These are phyloP conservation scores for Baudoinia panamericana DNA, from an alignment of 495 filamentous ascomycete species.

Conservation along the genomic window DNA sequence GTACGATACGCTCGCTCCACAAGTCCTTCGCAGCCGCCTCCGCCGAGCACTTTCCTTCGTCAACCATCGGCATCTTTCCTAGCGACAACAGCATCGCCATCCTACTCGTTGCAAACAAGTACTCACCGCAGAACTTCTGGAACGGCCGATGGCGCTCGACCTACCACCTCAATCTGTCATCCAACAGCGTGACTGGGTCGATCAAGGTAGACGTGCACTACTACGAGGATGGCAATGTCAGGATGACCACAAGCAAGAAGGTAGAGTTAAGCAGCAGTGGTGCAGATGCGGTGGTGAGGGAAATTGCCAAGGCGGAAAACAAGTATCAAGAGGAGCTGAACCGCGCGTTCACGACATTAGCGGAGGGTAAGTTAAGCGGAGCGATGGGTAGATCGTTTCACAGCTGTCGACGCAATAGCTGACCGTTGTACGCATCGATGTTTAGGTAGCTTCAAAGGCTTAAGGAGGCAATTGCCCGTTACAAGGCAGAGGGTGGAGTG, in stretches of 20 bases:
- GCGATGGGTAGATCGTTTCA: too few species aligned
- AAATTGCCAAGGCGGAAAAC: slow-evolving; percentile 68
- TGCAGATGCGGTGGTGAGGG: slow-evolving; percentile 54
- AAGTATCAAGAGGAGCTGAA: slow-evolving; percentile 96
- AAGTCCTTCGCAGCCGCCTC: slow-evolving; percentile 67
- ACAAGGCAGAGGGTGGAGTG: slow-evolving; percentile 98
- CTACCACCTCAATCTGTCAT: slow-evolving; percentile 61
- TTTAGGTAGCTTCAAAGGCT: slow-evolving; percentile 81
- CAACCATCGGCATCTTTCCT: slow-evolving; percentile 68
- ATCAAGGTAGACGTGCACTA: slow-evolving; percentile 92
- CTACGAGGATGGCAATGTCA: slow-evolving; percentile 98
- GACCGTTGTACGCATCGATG: too few species aligned
- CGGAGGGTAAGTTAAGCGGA: too few species aligned
- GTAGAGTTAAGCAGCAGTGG: slow-evolving; percentile 45
- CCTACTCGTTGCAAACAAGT: slow-evolving; percentile 83
- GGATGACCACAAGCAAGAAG: slow-evolving; percentile 72
- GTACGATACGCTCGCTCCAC: slow-evolving; percentile 70
- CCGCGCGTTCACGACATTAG: slow-evolving; percentile 69
- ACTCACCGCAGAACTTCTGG: slow-evolving; percentile 97
- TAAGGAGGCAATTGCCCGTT: slow-evolving; percentile 86
- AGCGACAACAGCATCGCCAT: slow-evolving; percentile 65
- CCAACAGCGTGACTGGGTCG: slow-evolving; percentile 46
- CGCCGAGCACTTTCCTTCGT: slow-evolving; percentile 76
- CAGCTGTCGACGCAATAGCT: too few species aligned
- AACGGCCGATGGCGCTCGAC: slow-evolving; percentile 91